Base-by-base conservation (phyloP, 805 yeast species). In the Soucietia sequanensis region DNA sequence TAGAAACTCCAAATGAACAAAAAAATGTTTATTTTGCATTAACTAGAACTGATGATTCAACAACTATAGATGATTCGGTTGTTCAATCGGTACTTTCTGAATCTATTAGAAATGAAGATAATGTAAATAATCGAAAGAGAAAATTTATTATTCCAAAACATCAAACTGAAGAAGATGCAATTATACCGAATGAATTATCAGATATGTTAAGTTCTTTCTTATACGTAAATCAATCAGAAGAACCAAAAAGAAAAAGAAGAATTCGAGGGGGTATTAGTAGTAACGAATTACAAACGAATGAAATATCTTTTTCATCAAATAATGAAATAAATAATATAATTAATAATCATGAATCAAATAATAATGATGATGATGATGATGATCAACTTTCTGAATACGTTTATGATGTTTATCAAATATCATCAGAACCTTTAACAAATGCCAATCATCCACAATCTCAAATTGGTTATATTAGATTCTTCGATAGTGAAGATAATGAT, bases 371-470 rank as follows among this genome's bases (percentile, higher is more conserved):
- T 13, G 22, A 19, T 11, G 39, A 30, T 3, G 35, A 31, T 12
- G 44, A 40, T 10, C 19, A 17, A 17, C 23, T 8, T 10, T 64
- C 74, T n/a, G 95, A 86, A 28, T 91, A 87, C 47, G 98, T 91
- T 13, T 91, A 88, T 52, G 99, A 91, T 59, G 89, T 91, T 8
- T 91, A 91, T 38, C 64, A 58, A 14, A 31, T 61, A 20, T 44
- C 63, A 5, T 35, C 45, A 4, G 61, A 51, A 28, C 67, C 70
- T 3, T 41, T 61, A 35, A 65, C 72, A 7, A 44, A 60, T 71
- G 81, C 63, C 64, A 56, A 78, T 75, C 37, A 72, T 53, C 62
- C 72, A 36, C 53, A 67, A 50, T 45, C 74, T 41, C 65, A 62
- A 39, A 71, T 76, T 31, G 83, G 86, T 47, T 64, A 75, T 40